Conservation (phyloP, 208 protist species). For the Leishmania guyanensis region DNA sequence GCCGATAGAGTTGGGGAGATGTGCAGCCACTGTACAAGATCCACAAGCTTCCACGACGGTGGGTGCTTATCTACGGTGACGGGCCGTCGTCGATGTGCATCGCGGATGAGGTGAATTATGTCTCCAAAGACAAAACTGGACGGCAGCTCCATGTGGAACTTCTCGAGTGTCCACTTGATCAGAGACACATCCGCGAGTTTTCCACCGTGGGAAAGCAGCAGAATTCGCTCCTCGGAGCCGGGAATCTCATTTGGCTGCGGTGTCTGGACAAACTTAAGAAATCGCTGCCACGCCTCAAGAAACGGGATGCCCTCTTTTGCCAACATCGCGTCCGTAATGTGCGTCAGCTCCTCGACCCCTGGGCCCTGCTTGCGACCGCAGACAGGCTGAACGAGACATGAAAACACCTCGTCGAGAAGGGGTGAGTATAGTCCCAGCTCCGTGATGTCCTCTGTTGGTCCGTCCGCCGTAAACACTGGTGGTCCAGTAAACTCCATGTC, state of each 20-base stretch:
- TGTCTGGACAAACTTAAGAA: conserved; percentile 67
- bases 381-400: conserved; percentile 67
- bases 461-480: conserved; percentile 81
- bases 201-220: conserved; percentile 87
- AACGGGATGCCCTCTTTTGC: conserved; percentile 73
- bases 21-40: conserved; percentile 88
- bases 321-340: conserved; percentile 82
- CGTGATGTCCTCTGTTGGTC: conserved; percentile 89
- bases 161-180: conserved; percentile 85
- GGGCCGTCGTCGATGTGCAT: conserved; percentile 83
- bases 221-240: conserved; percentile 59
- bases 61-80: conserved; percentile 91
- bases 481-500: conserved; percentile 91
- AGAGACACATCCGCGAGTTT: conserved; percentile 89
- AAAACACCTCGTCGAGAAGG: conserved; percentile 66
- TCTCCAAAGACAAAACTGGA: conserved; percentile 82
- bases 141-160: conserved; percentile 64
- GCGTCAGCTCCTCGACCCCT: conserved; percentile 74
- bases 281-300: conserved; percentile 70
- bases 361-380: conserved; percentile 53
- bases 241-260: conserved; percentile 73
- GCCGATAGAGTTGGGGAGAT: conserved; percentile 70
- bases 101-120: conserved; percentile 87
- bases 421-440: conserved; percentile 88
- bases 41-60: conserved; percentile 79